A percentile compares a stretch with the other conserved stretches of the same genome.
Conservation (phyloP, 257 asterid genomes). For the Solanum commersonii region DNA sequence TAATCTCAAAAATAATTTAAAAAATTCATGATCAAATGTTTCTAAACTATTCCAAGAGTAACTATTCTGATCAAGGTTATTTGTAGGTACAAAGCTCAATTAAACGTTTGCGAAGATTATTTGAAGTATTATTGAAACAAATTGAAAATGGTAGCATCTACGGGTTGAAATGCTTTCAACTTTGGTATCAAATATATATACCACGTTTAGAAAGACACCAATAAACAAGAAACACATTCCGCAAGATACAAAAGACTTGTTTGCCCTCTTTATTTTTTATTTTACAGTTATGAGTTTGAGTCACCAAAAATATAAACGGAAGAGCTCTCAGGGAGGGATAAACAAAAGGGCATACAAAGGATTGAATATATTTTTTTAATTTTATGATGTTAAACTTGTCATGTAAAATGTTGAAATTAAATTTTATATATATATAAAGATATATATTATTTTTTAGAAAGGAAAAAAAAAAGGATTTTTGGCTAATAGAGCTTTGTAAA, state of each 20-base stretch:
- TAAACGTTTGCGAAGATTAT: background rate
- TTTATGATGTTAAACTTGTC: background rate
- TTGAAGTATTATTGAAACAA: background rate
- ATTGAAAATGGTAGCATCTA: background rate
- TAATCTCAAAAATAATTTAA: background rate
- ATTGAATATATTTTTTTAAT: background rate
- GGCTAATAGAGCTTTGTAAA: background rate
- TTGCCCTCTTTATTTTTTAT: background rate
- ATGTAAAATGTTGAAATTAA: background rate
- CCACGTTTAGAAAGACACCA: background rate
- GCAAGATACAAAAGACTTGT: background rate
- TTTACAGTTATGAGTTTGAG: rapidly evolving
- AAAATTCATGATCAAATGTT: background rate
- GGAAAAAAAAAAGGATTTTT: background rate
- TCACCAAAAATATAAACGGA: background rate
- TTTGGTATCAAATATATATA: background rate
- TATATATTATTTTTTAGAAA: no score
- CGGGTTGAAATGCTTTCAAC: background rate
- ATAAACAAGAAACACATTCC: background rate
- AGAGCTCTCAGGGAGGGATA: background rate
- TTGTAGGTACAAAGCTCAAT: background rate
- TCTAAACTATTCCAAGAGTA: background rate
- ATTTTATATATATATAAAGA: background rate
- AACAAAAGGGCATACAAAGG: background rate
- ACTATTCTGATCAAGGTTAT: background rate